phyloP scores from a whole-genome alignment of 2,329 filamentous ascomycete species.

The Alternaria rosae region DNA sequence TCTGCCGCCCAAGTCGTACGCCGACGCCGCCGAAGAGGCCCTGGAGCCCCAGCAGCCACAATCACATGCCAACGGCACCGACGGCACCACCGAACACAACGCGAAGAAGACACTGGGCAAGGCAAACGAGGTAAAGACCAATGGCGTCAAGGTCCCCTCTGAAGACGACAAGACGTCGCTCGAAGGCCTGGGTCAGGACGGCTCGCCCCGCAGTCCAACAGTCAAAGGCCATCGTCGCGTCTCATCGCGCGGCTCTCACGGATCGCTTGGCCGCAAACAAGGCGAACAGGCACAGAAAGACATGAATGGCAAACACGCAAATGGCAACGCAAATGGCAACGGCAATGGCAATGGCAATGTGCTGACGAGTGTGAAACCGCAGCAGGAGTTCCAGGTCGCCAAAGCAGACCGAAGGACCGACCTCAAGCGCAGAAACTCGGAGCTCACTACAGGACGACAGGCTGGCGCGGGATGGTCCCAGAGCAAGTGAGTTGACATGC shows the following conservation, averaged over 20 bases:
- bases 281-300: conserved; percentile 37
- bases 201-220: conserved; percentile 43
- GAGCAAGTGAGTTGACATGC: conserved; percentile 52
- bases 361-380: conserved; percentile 55
- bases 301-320: conserved; percentile 55
- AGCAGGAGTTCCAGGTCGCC: conserved; percentile 44
- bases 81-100: conserved; percentile 22
- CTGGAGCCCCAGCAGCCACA: conserved; percentile 32
- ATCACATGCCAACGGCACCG: conserved; percentile 31
- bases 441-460: conserved; percentile 60
- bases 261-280: conserved; percentile 39
- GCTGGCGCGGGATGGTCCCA: conserved; percentile 63
- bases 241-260: conserved; percentile 40
- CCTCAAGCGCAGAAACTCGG: conserved; percentile 43
- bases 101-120: conserved; percentile 13
- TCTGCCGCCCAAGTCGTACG: conserved; percentile 55
- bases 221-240: conserved; percentile 38
- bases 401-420: conserved; percentile 40
- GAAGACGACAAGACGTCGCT: conserved; percentile 26
- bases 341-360: conserved; percentile 55
- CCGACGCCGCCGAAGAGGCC: conserved; percentile 51
- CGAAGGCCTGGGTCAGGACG: conserved; percentile 45
- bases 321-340: conserved; percentile 42
- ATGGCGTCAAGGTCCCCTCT: conserved; percentile 20
- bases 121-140: conserved; percentile 17